A percentile compares a stretch with the other conserved stretches of the same genome.
Conservation (phyloP, 148 eudicot genomes). For the Rhododendron williamsianum region DNA sequence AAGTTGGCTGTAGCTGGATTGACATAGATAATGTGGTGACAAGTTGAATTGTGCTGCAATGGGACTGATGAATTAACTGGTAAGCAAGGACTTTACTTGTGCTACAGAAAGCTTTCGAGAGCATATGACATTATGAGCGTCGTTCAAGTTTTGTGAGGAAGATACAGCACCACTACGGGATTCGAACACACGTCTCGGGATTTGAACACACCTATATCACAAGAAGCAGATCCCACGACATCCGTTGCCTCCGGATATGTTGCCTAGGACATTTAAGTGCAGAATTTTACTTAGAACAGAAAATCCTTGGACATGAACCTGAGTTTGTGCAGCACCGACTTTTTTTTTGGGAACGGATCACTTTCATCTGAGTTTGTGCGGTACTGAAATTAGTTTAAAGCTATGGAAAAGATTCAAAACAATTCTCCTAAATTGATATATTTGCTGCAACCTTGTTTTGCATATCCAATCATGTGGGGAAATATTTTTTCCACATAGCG, state of each 20-base stretch:
- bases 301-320: no score
- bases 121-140: no score
- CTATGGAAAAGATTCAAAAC: neutral
- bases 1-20: slow-evolving; percentile 65
- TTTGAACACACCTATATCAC: no score
- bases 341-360: neutral
- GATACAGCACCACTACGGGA: no score
- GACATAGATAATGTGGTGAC: slow-evolving; percentile 21
- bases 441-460: slow-evolving; percentile 19
- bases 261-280: no score
- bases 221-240: no score
- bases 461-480: slow-evolving; percentile 23
- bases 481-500: slow-evolving; percentile 15
- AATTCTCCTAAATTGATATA: slow-evolving; percentile 11
- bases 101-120: no score
- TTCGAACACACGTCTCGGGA: no score
- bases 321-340: no score
- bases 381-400: neutral
- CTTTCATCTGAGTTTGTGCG: neutral
- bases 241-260: no score
- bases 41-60: neutral
- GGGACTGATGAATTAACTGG: neutral
- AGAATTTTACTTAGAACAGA: no score
- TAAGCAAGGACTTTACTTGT: neutral
- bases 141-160: no score